These are phyloP conservation scores for Paraurostyla sp. DNA, from an alignment of 73 alveolate genomes.

Conservation along the genomic window DNA sequence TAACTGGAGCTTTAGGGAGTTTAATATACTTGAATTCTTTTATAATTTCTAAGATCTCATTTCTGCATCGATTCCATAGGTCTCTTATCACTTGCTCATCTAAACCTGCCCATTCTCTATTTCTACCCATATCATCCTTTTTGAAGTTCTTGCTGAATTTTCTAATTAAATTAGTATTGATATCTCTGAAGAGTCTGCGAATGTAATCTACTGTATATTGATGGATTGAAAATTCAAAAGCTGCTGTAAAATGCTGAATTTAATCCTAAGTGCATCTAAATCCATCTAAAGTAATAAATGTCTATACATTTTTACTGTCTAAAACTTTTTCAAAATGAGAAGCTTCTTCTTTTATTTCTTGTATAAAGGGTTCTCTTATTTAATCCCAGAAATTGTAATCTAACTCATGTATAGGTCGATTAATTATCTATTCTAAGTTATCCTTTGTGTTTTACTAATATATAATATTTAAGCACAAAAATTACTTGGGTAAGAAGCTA, in stretches of 20 bases:
- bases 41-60: conserved; percentile 33
- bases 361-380: conserved; percentile 44
- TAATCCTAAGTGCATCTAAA: conserved; percentile 60
- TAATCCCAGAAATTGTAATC: conserved; percentile 70
- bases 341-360: conserved; percentile 31
- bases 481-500: not conserved
- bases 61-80: not conserved
- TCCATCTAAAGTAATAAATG: conserved; percentile 86
- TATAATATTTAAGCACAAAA: no score
- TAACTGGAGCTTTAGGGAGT: conserved; percentile 52
- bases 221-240: not conserved
- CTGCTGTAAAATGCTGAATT: conserved; percentile 28
- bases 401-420: conserved; percentile 54
- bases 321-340: conserved; percentile 55
- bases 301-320: no score
- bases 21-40: conserved; percentile 50
- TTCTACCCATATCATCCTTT: conserved; percentile 65
- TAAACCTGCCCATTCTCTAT: conserved; percentile 66
- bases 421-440: conserved; percentile 43
- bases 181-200: conserved; percentile 57
- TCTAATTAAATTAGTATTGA: conserved; percentile 59
- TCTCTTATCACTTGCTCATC: conserved; percentile 54
- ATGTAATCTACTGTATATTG: conserved; percentile 3
- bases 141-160: conserved; percentile 64
- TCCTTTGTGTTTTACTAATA: conserved; percentile 47